Evolutionary conservation across 352 stramenopile genomes (phyloP).

Genomic region (Phytophthora aleatoria): DNA sequence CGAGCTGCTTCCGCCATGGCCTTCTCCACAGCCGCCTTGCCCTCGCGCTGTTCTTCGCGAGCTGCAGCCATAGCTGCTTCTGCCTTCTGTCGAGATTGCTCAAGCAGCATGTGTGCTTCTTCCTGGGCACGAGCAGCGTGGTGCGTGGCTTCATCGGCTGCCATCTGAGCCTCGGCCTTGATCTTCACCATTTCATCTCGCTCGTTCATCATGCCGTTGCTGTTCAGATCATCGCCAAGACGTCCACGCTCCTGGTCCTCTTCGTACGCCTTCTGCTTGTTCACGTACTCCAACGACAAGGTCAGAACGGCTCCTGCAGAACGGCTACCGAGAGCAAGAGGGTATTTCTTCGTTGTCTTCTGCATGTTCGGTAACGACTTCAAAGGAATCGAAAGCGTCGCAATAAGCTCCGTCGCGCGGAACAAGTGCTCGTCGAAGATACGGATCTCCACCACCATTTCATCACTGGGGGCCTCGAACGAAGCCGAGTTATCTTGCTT

Average conservation of each 20-base stretch:
- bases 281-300: constrained; percentile 83
- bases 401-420: constrained; percentile 70
- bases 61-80: constrained; percentile 84
- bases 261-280: constrained; percentile 81
- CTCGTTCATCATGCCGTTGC: constrained; percentile 71
- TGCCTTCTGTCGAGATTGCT: constrained; percentile 80
- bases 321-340: constrained; percentile 76
- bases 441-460: constrained; percentile 85
- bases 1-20: constrained; percentile 81
- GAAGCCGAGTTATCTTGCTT: constrained; percentile 86
- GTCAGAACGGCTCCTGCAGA: constrained; percentile 80
- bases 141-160: constrained; percentile 77
- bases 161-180: constrained; percentile 80
- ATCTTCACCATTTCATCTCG: constrained; percentile 87
- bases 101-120: constrained; percentile 73
- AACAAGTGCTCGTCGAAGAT: constrained; percentile 87
- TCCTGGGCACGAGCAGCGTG: constrained; percentile 73
- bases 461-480: constrained; percentile 76
- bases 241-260: constrained; percentile 70
- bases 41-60: constrained; percentile 78
- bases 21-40: constrained; percentile 82
- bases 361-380: constrained; percentile 86
- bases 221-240: constrained; percentile 61
- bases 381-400: constrained; percentile 77
- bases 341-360: constrained; percentile 85